Evolutionary conservation across 2,329 filamentous ascomycete species (phyloP), one percentile per base, ranked within the genome.

Genomic region (Apiospora sp.): DNA sequence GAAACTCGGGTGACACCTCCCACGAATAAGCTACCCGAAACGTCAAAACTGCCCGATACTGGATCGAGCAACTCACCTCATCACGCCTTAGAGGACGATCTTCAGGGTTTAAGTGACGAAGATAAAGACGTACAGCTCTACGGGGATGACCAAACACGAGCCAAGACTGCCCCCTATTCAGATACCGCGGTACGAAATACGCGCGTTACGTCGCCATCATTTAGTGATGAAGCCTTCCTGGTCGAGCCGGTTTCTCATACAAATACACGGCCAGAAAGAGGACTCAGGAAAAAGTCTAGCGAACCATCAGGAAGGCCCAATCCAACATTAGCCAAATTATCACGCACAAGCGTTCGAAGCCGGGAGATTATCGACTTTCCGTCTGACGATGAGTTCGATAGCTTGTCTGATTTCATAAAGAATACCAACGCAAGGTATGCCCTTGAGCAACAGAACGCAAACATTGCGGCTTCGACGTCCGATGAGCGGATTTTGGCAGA

Each of bases 361-460:
- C 80, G 74, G 64, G 80, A 81, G 54, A 71, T 81, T 7, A 81
- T 81, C 46, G 80, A 79, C 13, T 74, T 80, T 30, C 51, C 76
- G 44, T 79, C 78, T 71, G 76, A 79, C 16, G 79, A 80, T 58
- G 76, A 78, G 24, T 72, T 74, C 41, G 69, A 71, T 22, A 37
- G 48, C 67, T 41, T 41, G 30, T 64, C 58, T 64, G n/a, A 34
- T 7, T 64, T 64, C n/a, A 10, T 64, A 41, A 34, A 19, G 41
- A 64, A 64, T 22, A 22, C 34, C 19, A n/a, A 34, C 22, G 16
- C 8, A 12, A 8, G 16, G 58, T 19, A 41, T n/a, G 30, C 7
- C 22, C 22, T 22, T 12, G 34, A 41, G 41, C 58, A 64, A 64
- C 58, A 41, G 7, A 34, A 24, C 1, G 34, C 58, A 37, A 49